Evolutionary conservation across 2,329 filamentous ascomycete genomes (phyloP), one percentile per base, ranked within the genome.

Genomic region (Fusarium albosuccineum): DNA sequence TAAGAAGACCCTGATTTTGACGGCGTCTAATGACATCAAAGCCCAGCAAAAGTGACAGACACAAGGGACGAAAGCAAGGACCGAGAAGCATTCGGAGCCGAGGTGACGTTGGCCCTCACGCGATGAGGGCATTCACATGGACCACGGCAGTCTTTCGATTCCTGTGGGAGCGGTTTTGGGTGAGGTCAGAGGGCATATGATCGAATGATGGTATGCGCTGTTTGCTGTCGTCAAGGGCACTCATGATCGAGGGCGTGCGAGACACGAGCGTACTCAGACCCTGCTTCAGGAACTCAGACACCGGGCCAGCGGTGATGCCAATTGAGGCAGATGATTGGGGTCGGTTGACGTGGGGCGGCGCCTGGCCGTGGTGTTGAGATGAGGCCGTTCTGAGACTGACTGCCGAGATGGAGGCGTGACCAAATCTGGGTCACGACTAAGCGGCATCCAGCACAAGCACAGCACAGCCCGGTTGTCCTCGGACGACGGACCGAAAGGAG

Each of bases 281-380:
- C 58, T 69, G 52, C 26, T 45, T 34, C 33, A 34, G 53, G 40
- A 44, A 45, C 34, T 48, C 55, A 40, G 34, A 37, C 34, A 62
- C 22, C 41, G 45, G 33, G 41, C 22, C 41, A 26, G 34, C 17
- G 51, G 52, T 56, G 41, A 55, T 57, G 48, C 56, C 52, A 65
- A 70, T 67, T 69, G 70, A 72, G 48, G 70, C 70, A 68, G 70
- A 71, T 72, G 70, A 73, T 73, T 70, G 60, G 64, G 70, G 58
- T 68, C 54, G 39, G 53, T 62, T 67, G 64, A 67, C 64, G 61
- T 55, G 51, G 61, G 60, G 51, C 36, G 50, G 46, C 36, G 50
- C 51, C 50, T 51, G 66, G 53, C 42, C 46, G 63, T 63, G 70
- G 58, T 67, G 54, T 63, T 67, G 68, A 64, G 56, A 45, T 57